phyloP scores from a whole-genome alignment of 306 rosid species.

The Rubus idaeus region DNA sequence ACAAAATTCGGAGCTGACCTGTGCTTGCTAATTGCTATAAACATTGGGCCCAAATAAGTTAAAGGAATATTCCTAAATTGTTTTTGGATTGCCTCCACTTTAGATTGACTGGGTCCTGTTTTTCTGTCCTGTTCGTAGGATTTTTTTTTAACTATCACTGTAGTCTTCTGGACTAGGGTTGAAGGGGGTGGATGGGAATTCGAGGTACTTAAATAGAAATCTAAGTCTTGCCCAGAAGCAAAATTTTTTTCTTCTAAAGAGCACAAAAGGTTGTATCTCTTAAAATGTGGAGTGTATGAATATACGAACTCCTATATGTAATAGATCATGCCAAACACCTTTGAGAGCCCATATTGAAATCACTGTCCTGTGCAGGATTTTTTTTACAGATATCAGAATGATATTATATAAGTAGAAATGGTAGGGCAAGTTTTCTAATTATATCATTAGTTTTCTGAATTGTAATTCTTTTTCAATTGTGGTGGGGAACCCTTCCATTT shows the following conservation, averaged over 20 bases:
- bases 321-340: neutral
- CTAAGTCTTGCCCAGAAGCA: neutral
- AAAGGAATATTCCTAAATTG: neutral
- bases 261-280: neutral
- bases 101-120: neutral
- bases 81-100: neutral
- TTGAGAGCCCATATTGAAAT: neutral
- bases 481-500: neutral
- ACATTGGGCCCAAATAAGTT: neutral
- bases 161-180: neutral
- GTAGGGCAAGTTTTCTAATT: neutral
- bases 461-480: neutral
- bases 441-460: neutral
- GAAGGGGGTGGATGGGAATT: neutral
- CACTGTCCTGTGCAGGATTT: neutral
- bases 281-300: neutral
- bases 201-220: neutral
- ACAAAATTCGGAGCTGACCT: neutral
- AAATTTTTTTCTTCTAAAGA: neutral
- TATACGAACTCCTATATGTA: neutral
- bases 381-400: neutral
- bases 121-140: neutral
- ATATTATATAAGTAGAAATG: neutral
- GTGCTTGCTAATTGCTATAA: neutral
- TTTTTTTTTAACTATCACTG: neutral